Base-by-base conservation (phyloP, 768 basidiomycete genomes). In the Rhodosporidiobolus sp. region DNA sequence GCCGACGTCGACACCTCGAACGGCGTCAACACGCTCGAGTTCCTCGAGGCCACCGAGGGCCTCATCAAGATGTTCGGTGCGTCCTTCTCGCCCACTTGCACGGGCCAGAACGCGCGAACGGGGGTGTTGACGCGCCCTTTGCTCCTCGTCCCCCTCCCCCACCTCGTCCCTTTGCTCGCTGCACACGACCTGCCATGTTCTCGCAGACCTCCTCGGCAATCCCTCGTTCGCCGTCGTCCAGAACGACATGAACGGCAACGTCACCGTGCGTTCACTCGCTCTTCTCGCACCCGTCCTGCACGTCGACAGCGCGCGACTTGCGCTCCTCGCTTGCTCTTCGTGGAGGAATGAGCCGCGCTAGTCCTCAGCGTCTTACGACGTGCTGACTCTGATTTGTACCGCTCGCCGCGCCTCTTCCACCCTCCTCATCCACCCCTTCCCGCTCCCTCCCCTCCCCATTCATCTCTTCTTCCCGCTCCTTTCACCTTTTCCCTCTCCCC, bases 11-110 rank as follows among this genome's bases (percentile, higher is more conserved):
- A 92, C 76, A 91, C 89, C 66, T 88, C 92, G 76, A 86, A 85
- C 77, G 95, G 95, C 72, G 87, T 98, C 80, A 89, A 98, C 80
- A 98, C 96, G 24, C 80, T 87, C 56, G 84, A 85, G 59, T 99
- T 98, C 84, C 85, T 94, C 77, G 88, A 95, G 77, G 96, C 95
- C 14, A 85, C 91, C 2, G 85, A 90, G 67, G 95, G 93, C 50
- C 85, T 99, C 57, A 89, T 94, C 70, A 88, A 89, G 68, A 83
- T 98, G 77, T 96, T 99, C 80, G 92, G 95, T 96, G 76, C 69
- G 86, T 76, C n/a, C 48, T 34, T 5, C 80, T 43, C 63, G 19
- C 20, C 19, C 55, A 32, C 48, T 30, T 22, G 4, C 35, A n/a
- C 50, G 28, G 35, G 24, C 28, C n/a, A 8, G 50, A 22, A 58